A percentile compares a stretch with the other conserved stretches of the same genome.
Conservation (phyloP, 257 asterid genomes). For the Solanum neorickii region DNA sequence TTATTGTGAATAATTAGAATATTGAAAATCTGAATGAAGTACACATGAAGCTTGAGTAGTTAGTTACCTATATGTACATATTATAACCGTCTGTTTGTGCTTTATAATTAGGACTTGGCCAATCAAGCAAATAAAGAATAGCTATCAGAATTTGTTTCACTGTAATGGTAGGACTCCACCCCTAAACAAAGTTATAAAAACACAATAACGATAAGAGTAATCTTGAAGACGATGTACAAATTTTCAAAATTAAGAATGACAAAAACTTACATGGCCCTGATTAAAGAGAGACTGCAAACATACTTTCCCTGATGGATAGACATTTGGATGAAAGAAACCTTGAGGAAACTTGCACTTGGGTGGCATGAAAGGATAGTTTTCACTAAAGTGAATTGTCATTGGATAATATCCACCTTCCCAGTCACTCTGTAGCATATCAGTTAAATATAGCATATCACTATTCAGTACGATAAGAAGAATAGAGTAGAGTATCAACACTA, state of each 20-base stretch:
- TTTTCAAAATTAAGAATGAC: neutral
- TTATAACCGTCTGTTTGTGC: neutral
- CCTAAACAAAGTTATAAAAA: neutral
- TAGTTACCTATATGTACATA: neutral
- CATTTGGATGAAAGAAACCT: conserved; percentile 83
- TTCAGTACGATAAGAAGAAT: neutral
- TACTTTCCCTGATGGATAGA: conserved; percentile 82
- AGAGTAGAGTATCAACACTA: neutral
- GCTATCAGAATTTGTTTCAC: neutral
- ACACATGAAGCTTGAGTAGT: neutral
- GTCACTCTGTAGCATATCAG: conserved; percentile 37
- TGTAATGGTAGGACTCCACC: neutral
- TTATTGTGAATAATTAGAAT: neutral
- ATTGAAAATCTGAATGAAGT: neutral
- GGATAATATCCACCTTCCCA: conserved; percentile 89
- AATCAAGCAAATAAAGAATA: neutral
- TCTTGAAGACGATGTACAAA: neutral
- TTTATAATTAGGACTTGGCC: neutral
- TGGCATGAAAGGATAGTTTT: conserved; percentile 84
- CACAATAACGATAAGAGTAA: neutral
- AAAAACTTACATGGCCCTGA: conserved; percentile 61
- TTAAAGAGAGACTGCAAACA: conserved; percentile 63
- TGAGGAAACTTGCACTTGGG: conserved; percentile 77
- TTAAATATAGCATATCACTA: neutral
- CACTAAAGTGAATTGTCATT: conserved; percentile 63